Percentiles rank a stretch among this genome's conserved stretches.
phyloP scores from a whole-genome alignment of 495 filamentous ascomycete species.

The Sporormia fimetaria region DNA sequence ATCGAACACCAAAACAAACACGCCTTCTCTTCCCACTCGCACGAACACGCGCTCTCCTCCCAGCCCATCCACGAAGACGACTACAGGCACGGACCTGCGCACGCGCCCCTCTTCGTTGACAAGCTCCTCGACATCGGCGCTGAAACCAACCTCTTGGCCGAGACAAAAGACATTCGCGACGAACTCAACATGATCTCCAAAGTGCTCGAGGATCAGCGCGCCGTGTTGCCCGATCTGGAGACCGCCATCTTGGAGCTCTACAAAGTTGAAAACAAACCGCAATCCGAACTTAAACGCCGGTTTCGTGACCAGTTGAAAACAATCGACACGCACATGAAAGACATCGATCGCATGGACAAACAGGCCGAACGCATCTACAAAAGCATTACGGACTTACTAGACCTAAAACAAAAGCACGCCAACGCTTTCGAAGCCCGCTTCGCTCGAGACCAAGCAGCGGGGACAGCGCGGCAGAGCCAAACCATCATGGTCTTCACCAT shows the following conservation, averaged over 20 bases:
- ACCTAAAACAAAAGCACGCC: constrained; percentile 57
- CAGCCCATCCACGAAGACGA: constrained; percentile 22
- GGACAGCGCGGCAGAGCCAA: constrained; percentile 55
- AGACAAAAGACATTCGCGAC: constrained; percentile 62
- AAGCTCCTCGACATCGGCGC: constrained; percentile 55
- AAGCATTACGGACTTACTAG: constrained; percentile 51
- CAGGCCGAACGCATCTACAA: constrained; percentile 55
- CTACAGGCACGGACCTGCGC: constrained; percentile 14
- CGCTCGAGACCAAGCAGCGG: constrained; percentile 53
- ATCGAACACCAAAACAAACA: constrained; percentile 31
- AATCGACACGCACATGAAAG: constrained; percentile 51
- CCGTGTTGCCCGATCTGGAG: constrained; percentile 45
- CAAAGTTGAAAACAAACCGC: constrained; percentile 36
- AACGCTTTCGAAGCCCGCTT: constrained; percentile 61
- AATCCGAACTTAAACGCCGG: constrained; percentile 45
- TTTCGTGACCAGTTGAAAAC: constrained; percentile 50
- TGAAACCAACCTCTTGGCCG: constrained; percentile 53
- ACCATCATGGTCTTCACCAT: constrained; percentile 68
- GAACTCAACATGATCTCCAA: constrained; percentile 61
- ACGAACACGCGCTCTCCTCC: constrained; percentile 6
- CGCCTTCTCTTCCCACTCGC: constrained; percentile 26
- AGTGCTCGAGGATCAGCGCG: constrained; percentile 48
- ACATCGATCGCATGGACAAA: constrained; percentile 57
- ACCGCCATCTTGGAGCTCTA: constrained; percentile 40
- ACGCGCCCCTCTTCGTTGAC: constrained; percentile 46